Percentiles rank a stretch among this genome's conserved stretches.
Conservation (phyloP, 2,329 filamentous ascomycete species). For the Ceratocystis huliohia region DNA sequence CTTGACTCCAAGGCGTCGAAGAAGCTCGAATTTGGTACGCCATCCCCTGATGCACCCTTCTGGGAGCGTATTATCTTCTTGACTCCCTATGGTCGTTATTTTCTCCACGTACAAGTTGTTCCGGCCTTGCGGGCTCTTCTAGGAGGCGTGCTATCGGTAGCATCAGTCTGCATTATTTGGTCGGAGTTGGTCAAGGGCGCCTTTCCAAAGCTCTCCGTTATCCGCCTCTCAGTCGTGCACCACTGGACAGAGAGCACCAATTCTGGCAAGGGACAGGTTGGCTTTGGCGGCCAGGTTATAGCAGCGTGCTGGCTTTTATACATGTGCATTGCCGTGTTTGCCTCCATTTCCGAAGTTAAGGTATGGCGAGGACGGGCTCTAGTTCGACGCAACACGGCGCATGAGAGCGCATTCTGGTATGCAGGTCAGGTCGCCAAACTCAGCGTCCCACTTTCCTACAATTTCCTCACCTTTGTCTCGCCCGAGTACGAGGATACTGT, state of each 20-base stretch:
- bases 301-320: conserved; percentile 85
- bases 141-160: conserved; percentile 56
- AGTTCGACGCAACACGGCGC: conserved; percentile 79
- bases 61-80: conserved; percentile 48
- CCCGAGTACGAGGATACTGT: conserved; percentile 58
- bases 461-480: conserved; percentile 85
- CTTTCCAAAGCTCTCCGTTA: conserved; percentile 60
- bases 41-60: conserved; percentile 42
- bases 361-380: conserved; percentile 95
- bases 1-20: conserved; percentile 73
- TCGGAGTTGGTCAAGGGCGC: conserved; percentile 83
- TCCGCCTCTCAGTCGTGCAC: conserved; percentile 55
- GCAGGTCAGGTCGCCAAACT: conserved; percentile 83
- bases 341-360: conserved; percentile 79
- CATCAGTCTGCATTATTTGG: conserved; percentile 79
- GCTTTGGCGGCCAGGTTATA: conserved; percentile 74
- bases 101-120: conserved; percentile 60
- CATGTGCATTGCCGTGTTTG: conserved; percentile 84
- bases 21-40: conserved; percentile 59
- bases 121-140: conserved; percentile 53
- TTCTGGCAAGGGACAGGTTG: conserved; percentile 55
- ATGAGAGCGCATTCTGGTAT: conserved; percentile 93
- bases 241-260: conserved; percentile 46
- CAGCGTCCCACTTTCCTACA: conserved; percentile 86
- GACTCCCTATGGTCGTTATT: conserved; percentile 69